These are phyloP conservation scores for Penicillium carneum DNA, from an alignment of 2,329 filamentous ascomycete genomes.

Conservation along the genomic window DNA sequence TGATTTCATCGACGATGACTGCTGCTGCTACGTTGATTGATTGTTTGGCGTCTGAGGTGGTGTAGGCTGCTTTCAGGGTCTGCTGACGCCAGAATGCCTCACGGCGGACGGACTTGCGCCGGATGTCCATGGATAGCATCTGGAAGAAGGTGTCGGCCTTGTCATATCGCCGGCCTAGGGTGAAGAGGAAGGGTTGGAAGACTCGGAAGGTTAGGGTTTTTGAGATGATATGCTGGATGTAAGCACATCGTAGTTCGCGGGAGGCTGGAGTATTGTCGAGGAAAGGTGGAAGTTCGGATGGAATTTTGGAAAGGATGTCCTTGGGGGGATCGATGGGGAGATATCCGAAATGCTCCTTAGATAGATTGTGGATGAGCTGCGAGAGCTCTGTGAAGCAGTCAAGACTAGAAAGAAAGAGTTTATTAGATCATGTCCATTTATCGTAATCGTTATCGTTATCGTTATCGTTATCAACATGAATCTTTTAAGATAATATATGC, in stretches of 20 bases:
- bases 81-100: slow-evolving; percentile 67
- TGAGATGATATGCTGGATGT: slow-evolving; percentile 63
- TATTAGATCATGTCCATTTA: slow-evolving; percentile 55
- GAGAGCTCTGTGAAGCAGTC: slow-evolving; percentile 61
- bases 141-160: slow-evolving; percentile 64
- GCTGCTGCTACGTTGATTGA: slow-evolving; percentile 63
- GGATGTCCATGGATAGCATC: slow-evolving; percentile 63
- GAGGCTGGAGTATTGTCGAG: slow-evolving; percentile 61
- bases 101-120: slow-evolving; percentile 62
- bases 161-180: slow-evolving; percentile 61
- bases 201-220: slow-evolving; percentile 64
- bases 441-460: slow-evolving; percentile 28
- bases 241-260: slow-evolving; percentile 61
- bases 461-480: slow-evolving; percentile 43
- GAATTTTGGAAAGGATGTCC: slow-evolving; percentile 60
- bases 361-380: slow-evolving; percentile 60
- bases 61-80: slow-evolving; percentile 65
- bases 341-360: slow-evolving; percentile 61
- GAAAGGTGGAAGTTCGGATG: slow-evolving; percentile 62
- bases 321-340: slow-evolving; percentile 60
- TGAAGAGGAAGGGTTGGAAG: slow-evolving; percentile 66
- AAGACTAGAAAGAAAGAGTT: slow-evolving; percentile 53
- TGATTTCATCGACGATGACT: slow-evolving; percentile 64
- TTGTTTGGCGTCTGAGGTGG: slow-evolving; percentile 63
- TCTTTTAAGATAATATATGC: slow-evolving; percentile 32